A percentile compares a stretch with the other conserved stretches of the same genome.
Conservation (phyloP, 2,329 filamentous ascomycete species). For the Catunica adiposa region DNA sequence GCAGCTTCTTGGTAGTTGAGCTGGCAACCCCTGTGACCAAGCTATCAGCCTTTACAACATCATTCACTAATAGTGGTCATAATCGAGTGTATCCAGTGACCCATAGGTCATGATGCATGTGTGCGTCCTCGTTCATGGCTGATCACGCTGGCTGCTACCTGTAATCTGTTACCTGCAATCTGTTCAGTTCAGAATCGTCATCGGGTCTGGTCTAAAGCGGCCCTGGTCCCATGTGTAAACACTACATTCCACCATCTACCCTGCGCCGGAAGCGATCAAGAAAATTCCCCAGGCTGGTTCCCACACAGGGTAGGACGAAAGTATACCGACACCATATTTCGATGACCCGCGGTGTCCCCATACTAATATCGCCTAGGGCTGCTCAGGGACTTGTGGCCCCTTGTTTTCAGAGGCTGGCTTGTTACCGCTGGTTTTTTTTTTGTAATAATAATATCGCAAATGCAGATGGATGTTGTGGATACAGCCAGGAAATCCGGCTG, state of each 20-base stretch:
- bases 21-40: not conserved
- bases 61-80: too few species aligned
- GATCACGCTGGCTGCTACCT: too few species aligned
- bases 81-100: not conserved
- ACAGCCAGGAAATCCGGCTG: not conserved
- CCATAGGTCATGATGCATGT: not conserved
- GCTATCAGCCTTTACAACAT: not conserved
- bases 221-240: not conserved
- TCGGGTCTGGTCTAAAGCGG: not conserved
- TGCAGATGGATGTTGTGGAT: not conserved
- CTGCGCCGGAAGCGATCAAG: not conserved
- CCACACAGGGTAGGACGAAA: not conserved
- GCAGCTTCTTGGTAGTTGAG: not conserved
- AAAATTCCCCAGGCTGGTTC: not conserved
- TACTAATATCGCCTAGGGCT: not conserved
- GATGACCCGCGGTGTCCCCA: not conserved
- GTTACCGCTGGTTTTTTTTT: too few species aligned
- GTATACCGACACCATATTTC: not conserved
- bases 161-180: not conserved
- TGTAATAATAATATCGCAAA: not conserved
- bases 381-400: not conserved
- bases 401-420: not conserved
- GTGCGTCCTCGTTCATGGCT: too few species aligned
- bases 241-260: not conserved
- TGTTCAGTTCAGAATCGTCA: not conserved